These are phyloP conservation scores for Elaeis guineensis DNA, from an alignment of 176 grass and related monocot species.

Conservation along the genomic window DNA sequence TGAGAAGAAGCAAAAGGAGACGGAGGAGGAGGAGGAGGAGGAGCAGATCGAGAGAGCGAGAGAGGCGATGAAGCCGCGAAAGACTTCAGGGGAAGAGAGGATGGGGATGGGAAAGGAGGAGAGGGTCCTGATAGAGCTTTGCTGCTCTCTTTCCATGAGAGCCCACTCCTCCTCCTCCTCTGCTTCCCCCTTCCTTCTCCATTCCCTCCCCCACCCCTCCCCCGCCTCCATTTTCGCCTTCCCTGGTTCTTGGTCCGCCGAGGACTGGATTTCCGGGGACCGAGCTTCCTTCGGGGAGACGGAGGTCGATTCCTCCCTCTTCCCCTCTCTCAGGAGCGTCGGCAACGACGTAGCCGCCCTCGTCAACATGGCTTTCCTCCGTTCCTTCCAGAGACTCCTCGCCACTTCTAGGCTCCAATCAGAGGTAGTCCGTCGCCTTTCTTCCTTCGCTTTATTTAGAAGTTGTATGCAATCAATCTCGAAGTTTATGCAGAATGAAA, in stretches of 20 bases:
- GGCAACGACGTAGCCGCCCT: constrained; percentile 52
- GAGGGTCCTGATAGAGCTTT: too few species aligned
- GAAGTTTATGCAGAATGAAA: too few species aligned
- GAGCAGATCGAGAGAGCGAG: too few species aligned
- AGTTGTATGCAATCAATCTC: too few species aligned
- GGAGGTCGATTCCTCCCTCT: constrained; percentile 58
- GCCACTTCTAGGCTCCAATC: constrained; percentile 34
- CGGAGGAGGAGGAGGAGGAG: too few species aligned
- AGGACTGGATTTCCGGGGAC: constrained; percentile 36
- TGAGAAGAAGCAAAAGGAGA: too few species aligned
- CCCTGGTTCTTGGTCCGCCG: constrained; percentile 54
- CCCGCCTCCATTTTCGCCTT: constrained; percentile 64
- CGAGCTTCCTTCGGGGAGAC: constrained; percentile 51
- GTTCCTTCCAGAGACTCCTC: constrained; percentile 45
- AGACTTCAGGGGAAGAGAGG: too few species aligned
- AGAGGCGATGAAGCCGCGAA: too few species aligned
- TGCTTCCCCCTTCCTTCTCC: constrained; percentile 43
- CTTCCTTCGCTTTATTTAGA: background rate
- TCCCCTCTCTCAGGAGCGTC: constrained; percentile 66
- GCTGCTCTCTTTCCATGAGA: too few species aligned
- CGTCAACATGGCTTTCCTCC: constrained; percentile 58
- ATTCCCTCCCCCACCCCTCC: constrained; percentile 41
- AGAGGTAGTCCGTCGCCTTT: constrained; percentile 27
- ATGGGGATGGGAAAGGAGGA: too few species aligned
- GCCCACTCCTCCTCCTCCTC: constrained; percentile 6